Evolutionary conservation across 331 rosid genomes (phyloP).

Genomic region (Malus hybrid): DNA sequence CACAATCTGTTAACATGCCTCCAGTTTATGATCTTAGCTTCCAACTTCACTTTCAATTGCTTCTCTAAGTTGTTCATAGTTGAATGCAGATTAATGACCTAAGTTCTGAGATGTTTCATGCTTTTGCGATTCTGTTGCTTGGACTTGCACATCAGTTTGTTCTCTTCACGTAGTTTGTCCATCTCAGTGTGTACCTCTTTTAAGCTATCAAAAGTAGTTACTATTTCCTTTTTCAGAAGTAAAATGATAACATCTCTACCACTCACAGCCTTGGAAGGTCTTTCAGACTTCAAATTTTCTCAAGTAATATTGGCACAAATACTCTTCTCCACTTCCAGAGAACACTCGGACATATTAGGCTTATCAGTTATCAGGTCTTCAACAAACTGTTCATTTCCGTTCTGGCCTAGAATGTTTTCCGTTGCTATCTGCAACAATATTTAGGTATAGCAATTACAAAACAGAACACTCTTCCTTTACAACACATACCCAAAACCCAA

Average conservation of each 20-base stretch:
- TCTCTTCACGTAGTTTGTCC: slow-evolving; percentile 56
- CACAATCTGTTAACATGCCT: slow-evolving; percentile 41
- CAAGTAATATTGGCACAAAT: neutral
- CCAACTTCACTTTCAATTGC: slow-evolving; percentile 46
- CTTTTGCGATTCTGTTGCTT: slow-evolving; percentile 49
- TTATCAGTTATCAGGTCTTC: slow-evolving; percentile 23
- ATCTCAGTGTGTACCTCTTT: slow-evolving; percentile 74
- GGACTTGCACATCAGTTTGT: slow-evolving; percentile 45
- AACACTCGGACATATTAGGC: slow-evolving; percentile 24
- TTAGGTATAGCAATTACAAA: slow-evolving; percentile 30
- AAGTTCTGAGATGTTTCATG: slow-evolving; percentile 34
- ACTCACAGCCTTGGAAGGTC: slow-evolving; percentile 13
- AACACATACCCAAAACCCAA: slow-evolving; percentile 23
- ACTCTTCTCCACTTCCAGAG: slow-evolving; percentile 22
- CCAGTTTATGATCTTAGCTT: slow-evolving; percentile 37
- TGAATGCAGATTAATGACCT: slow-evolving; percentile 50
- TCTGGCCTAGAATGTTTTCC: slow-evolving; percentile 23
- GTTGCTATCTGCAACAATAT: slow-evolving; percentile 57
- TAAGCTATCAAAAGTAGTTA: slow-evolving; percentile 71
- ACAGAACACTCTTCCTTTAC: slow-evolving; percentile 20
- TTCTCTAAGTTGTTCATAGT: slow-evolving; percentile 47
- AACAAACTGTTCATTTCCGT: slow-evolving; percentile 11
- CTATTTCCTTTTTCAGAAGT: slow-evolving; percentile 79
- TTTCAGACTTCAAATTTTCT: slow-evolving; percentile 21
- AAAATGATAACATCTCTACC: slow-evolving; percentile 54